Evolutionary conservation across 129 eudicot species (phyloP), one percentile per base, ranked within the genome.

Genomic region (Flaveria bidentis): DNA sequence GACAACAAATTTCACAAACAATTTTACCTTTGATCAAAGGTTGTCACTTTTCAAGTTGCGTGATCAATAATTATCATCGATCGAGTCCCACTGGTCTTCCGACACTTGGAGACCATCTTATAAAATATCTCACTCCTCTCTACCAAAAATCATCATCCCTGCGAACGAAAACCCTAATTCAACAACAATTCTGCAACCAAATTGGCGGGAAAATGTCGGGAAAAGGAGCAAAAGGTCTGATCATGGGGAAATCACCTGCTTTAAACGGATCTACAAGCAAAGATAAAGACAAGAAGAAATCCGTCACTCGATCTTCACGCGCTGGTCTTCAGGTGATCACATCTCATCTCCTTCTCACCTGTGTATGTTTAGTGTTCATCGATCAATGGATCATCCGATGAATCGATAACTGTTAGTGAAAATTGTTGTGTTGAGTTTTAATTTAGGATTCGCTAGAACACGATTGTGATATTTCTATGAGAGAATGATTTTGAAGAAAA

Each of bases 161-260:
- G 80, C 86, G 52, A 84, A 86, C 2, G 77, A 83, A 69, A 87
- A 62, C 68, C 68, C 68, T 28, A 28, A 62, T 30, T 15, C 22
- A 26, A 1, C 2, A 23, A 60, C 0, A 61, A 26, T 26, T 61
- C 67, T 25, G 67, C 10, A 11, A 12, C 39, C 60, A 52, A 52
- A 52, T 78, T 71, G 36, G 45, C 15, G 23, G 67, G 53, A 85
- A 72, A 81, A 87, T 88, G 92, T 88, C 92, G 22, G 92, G 92
- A 1, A 88, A 88, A 76, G 93, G 93, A 33, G 93, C 90, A 12
- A 88, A 88, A 62, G 93, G 93, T n/a, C 58, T 88, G 76, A 81
- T 84, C 8, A 83, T 76, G 80, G 91, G 91, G 30, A 86, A 89
- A 45, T 25, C 86, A 6, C 61, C 82, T 9, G 9, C 51, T 47